Conservation (phyloP, 139 green algal species). For the Spirogloea muscicola region DNA sequence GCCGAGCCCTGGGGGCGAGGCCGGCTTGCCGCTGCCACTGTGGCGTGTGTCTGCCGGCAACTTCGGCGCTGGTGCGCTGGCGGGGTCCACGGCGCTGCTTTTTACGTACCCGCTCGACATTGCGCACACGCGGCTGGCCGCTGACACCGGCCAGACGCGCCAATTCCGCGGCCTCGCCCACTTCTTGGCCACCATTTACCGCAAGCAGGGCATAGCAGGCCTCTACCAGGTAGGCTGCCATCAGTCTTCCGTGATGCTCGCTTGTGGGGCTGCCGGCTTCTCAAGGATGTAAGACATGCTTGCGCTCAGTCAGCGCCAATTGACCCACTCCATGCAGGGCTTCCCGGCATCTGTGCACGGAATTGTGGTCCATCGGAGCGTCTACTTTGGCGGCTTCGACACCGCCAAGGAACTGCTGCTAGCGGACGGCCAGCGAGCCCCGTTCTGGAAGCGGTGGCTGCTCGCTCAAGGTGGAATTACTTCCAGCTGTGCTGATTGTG, state of each 20-base stretch:
- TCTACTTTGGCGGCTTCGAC: slow-evolving; percentile 99
- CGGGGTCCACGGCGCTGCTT: slow-evolving; percentile 85
- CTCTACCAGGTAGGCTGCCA: too few relatives aligned
- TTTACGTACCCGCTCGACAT: slow-evolving; percentile 99
- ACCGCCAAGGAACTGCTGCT: slow-evolving; percentile 77
- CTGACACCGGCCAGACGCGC: slow-evolving; percentile 70
- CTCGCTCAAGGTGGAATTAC: too few relatives aligned
- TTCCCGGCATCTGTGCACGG: slow-evolving; percentile 93
- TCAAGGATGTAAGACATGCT: too few relatives aligned
- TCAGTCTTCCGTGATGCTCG: too few relatives aligned
- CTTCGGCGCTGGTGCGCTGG: slow-evolving; percentile 60
- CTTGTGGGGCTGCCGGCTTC: too few relatives aligned
- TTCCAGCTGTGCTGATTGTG: too few relatives aligned
- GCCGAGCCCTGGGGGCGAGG: too few relatives aligned
- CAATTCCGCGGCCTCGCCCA: slow-evolving; percentile 90
- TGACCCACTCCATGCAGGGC: too few relatives aligned
- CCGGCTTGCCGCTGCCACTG: too few relatives aligned
- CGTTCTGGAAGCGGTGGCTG: slow-evolving; percentile 73
- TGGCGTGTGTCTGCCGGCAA: too few relatives aligned
- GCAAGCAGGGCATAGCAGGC: slow-evolving; percentile 38
- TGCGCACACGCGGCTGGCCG: slow-evolving; percentile 94
- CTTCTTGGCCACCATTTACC: slow-evolving; percentile 79
- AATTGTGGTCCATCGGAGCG: slow-evolving; percentile 97
- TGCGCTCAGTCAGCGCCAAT: too few relatives aligned
- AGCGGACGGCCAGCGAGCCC: neutral